Evolutionary conservation across 257 asterid genomes (phyloP).

Genomic region (Nicotiana undulata): DNA sequence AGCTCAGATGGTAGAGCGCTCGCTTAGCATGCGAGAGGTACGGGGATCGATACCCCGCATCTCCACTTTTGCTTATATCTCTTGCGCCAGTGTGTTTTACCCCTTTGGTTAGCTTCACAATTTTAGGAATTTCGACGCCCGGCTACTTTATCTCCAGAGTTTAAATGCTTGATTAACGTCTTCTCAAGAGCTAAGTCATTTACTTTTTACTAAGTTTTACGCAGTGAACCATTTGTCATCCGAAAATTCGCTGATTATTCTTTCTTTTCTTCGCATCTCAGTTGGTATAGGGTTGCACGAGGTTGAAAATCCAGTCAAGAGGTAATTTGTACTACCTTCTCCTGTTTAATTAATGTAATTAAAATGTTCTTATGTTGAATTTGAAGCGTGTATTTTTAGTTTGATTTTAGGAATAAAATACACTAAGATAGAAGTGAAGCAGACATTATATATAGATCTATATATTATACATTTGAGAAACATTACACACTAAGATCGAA

Average conservation of each 20-base stretch:
- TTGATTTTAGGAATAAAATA: not conserved
- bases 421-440: not conserved
- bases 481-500: not conserved
- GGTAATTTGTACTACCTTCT: not conserved
- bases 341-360: not conserved
- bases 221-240: not conserved
- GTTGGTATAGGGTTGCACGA: not conserved
- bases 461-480: not conserved
- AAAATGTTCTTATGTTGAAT: not conserved
- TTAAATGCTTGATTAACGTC: not conserved
- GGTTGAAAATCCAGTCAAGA: not conserved
- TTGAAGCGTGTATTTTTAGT: not conserved
- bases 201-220: not conserved
- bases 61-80: conserved; percentile 16
- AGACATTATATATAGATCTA: not conserved
- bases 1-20: conserved; percentile 65
- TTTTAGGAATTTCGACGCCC: not conserved
- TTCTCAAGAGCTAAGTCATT: not conserved
- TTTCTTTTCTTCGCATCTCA: not conserved
- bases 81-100: too few relatives aligned
- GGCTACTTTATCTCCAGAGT: not conserved
- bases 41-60: conserved; percentile 50
- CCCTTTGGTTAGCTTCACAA: too few relatives aligned
- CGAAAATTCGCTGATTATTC: not conserved
- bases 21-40: conserved; percentile 46